These are phyloP conservation scores for Candida wancherniae DNA, from an alignment of 805 yeast species.

Conservation along the genomic window DNA sequence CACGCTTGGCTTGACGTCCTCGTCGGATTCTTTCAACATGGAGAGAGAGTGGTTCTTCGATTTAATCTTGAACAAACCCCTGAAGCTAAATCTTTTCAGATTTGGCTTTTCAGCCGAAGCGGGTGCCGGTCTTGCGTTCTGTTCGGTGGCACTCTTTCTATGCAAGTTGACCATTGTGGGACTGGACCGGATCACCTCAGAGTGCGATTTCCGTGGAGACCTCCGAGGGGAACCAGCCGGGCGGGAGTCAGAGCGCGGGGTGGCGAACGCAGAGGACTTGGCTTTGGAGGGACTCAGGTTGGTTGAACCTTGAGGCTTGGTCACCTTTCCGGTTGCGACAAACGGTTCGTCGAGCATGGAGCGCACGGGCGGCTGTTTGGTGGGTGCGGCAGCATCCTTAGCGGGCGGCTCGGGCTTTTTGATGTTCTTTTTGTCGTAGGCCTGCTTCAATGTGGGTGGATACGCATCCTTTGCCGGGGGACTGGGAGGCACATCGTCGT, in stretches of 20 bases:
- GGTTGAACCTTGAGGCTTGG: not conserved
- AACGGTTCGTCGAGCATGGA: conserved; percentile 11
- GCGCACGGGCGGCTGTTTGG: conserved; percentile 6
- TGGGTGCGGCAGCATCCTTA: too few species aligned
- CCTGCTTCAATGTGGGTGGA: too few species aligned
- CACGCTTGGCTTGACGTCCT: conserved; percentile 10
- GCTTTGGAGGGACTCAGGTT: conserved; percentile 3
- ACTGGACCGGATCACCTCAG: conserved; percentile 1
- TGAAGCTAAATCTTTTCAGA: conserved; percentile 35
- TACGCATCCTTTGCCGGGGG: conserved; percentile 1
- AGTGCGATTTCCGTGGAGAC: conserved; percentile 2
- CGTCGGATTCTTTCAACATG: conserved; percentile 9
- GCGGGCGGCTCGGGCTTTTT: too few species aligned
- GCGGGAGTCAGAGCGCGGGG: conserved; percentile 7
- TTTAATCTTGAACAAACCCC: conserved; percentile 34
- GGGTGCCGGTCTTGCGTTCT: not conserved
- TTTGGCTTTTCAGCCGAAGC: conserved; percentile 1
- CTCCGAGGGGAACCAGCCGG: not conserved
- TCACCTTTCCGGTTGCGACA: conserved; percentile 1
- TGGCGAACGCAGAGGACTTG: conserved; percentile 7
- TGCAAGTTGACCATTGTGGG: not conserved
- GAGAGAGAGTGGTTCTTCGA: conserved; percentile 26
- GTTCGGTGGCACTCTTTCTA: conserved; percentile 1
- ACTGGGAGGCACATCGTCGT: not conserved
- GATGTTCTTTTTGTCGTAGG: too few species aligned